Evolutionary conservation across 2,329 filamentous ascomycete genomes (phyloP).

Genomic region (Zopfia rhizophila): DNA sequence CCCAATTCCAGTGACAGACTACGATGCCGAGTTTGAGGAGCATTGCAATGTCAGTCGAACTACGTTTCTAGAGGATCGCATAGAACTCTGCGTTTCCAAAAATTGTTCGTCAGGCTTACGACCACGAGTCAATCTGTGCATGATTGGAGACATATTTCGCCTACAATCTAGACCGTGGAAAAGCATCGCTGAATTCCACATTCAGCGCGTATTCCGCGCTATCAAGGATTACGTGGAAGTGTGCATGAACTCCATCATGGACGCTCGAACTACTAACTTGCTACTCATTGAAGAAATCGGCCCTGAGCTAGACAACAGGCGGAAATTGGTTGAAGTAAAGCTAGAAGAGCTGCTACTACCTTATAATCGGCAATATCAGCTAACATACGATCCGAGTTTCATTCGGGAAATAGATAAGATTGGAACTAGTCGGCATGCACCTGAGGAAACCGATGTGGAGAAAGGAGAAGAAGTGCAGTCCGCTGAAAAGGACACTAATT

Average conservation of each 20-base stretch:
- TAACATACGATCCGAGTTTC: conserved; percentile 38
- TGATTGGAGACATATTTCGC: conserved; percentile 36
- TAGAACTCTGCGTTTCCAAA: conserved; percentile 26
- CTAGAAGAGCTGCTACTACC: conserved; percentile 35
- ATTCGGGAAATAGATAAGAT: conserved; percentile 24
- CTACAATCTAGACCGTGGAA: conserved; percentile 31
- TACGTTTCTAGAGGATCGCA: conserved; percentile 26
- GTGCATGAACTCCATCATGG: conserved; percentile 26
- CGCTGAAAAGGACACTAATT: conserved; percentile 34
- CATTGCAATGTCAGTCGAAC: conserved; percentile 21
- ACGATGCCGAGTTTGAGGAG: conserved; percentile 19
- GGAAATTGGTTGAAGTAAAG: conserved; percentile 25
- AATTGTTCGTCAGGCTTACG: conserved; percentile 33
- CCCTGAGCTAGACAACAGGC: conserved; percentile 28
- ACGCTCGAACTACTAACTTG: conserved; percentile 25
- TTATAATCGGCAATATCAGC: conserved; percentile 29
- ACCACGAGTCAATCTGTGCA: conserved; percentile 35
- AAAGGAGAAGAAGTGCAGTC: too few species aligned
- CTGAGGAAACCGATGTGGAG: too few species aligned
- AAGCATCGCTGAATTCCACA: conserved; percentile 30
- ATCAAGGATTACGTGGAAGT: conserved; percentile 29
- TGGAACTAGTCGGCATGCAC: conserved; percentile 22
- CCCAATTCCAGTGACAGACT: conserved; percentile 15
- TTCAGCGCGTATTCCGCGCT: conserved; percentile 29
- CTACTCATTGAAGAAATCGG: conserved; percentile 30